phyloP scores from a whole-genome alignment of 306 rosid species.

The Cicer bijugum region DNA sequence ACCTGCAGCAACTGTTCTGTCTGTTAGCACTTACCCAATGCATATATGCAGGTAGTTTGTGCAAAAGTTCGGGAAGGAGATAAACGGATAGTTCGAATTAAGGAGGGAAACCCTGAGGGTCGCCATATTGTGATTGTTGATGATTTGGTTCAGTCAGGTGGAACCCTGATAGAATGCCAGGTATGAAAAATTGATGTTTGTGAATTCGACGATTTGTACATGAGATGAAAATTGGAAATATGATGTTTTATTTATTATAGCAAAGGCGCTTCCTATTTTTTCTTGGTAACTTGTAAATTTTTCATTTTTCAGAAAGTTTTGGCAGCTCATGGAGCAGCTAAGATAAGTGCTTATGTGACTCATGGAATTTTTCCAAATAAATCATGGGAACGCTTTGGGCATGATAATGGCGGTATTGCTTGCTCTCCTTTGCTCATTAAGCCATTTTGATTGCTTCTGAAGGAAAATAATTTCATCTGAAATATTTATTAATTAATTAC shows the following conservation, averaged over 20 bases:
- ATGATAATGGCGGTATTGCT: constrained; percentile 73
- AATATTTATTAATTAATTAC: constrained; percentile 12
- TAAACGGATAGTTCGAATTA: constrained; percentile 82
- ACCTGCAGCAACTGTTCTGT: constrained; percentile 30
- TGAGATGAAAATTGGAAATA: not conserved
- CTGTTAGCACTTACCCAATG: constrained; percentile 34
- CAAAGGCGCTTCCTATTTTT: constrained; percentile 23
- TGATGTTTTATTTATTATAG: constrained; percentile 19
- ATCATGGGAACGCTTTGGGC: constrained; percentile 87
- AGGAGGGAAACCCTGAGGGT: constrained; percentile 89
- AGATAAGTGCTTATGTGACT: constrained; percentile 95
- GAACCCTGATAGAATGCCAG: constrained; percentile 96
- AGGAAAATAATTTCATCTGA: constrained; percentile 37
- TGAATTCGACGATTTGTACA: constrained; percentile 10
- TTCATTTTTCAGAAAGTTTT: constrained; percentile 73
- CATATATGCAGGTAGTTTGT: constrained; percentile 75
- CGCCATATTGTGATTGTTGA: constrained; percentile 95
- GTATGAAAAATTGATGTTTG: constrained; percentile 49
- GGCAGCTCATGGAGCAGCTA: constrained; percentile 87
- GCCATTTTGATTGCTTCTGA: constrained; percentile 24
- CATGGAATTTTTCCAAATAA: constrained; percentile 95
- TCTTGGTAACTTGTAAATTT: constrained; percentile 23
- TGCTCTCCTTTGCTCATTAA: constrained; percentile 37
- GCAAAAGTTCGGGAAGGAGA: constrained; percentile 99
- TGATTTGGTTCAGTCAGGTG: constrained; percentile 98